Base-by-base conservation (phyloP, 495 filamentous ascomycete species). In the Tuber microsphaerosporum region DNA sequence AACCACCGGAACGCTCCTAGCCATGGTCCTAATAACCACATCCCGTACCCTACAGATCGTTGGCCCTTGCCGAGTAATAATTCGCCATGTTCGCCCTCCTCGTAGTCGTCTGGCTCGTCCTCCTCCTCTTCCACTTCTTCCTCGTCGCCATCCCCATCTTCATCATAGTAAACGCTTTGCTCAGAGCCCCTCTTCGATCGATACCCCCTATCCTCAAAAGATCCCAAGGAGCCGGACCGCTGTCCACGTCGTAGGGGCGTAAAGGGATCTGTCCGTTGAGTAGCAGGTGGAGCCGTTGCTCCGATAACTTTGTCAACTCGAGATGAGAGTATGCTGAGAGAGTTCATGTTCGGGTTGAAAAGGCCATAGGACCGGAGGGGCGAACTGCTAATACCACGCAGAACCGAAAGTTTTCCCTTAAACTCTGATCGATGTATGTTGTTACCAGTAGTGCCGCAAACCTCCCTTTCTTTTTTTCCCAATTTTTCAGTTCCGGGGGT, bases 261-360 rank as follows among this genome's bases (percentile, higher is more conserved):
- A 43, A 74, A 76, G 10, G 80, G 75, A 69, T 79, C 80, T 14
- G 46, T 76, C 31, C 74, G 75, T 17, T 84, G 83, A 44, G 80
- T 84, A 6, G 56, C 56, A 41, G 84, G 80, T 69, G 86, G 85
- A 75, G 84, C 87, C 75, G 88, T 87, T 83, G 87, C 87, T 80
- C 90, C 90, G 77, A 92, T 90, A 83, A 81, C 81, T 72, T 83
- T 83, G 73, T 83, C 81, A 75, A 95, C 92, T 86, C 92, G 90
- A 83, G 92, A 89, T 79, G 93, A 96, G 84, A 99, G 88, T 84
- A 97, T 92, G 85, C 97, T 97, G 87, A 98, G 86, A 82, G 94
- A 97, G 91, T 98, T 97, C 94, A 99, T 99, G 86, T 90, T 94
- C 86, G 75, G 75, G 71, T 83, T 81, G 82, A 81, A 80, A 83